Base-by-base conservation (phyloP, 768 basidiomycete species). In the Mycena indigotica region DNA sequence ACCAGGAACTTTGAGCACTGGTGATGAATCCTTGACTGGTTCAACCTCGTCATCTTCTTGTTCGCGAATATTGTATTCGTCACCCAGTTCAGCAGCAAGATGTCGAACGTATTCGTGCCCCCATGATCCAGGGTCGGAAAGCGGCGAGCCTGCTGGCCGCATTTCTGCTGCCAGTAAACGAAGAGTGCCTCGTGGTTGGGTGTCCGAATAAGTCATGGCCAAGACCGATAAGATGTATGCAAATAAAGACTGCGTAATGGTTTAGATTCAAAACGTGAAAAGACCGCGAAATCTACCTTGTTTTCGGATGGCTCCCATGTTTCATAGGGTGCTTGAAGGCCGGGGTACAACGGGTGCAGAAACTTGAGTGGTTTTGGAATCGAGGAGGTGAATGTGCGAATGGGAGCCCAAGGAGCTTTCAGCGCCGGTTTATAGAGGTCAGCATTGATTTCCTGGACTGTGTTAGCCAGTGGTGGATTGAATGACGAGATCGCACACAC, bases 201-300 rank as follows among this genome's bases (percentile, higher is more conserved):
- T 95, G 74, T 98, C 96, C 12, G 95, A 97, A 71, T 98, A 98
- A 5, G 96, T 98, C 96, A 98, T 98, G 5, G 96, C 96, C 40
- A 98, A 86, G 5, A 97, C 96, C 32, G 95, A 97, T 25, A 99
- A 82, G 58, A 99, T 97, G 66, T 97, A 94, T 19, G 94, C 94
- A 69, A 98, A 95, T 40, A 96, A 83, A 63, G 89, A 88, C 93
- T 96, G 71, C 5, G 60, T 21, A 39, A 46, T 44, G 28, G 4
- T 15, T 48, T 25, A 55, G 32, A 21, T 28, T 19, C 38, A 40
- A 45, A 49, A 23, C 49, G 56, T 30, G 16, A 5, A 40, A 57
- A 6, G 62, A 57, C 41, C 30, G 28, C 13, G 46, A 5, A 3
- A 41, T 66, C 32, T 68, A 90, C 87, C 81, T 89, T 89, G 77